phyloP scores from a whole-genome alignment of 495 filamentous ascomycete genomes.

The Aspergillus biplanus region DNA sequence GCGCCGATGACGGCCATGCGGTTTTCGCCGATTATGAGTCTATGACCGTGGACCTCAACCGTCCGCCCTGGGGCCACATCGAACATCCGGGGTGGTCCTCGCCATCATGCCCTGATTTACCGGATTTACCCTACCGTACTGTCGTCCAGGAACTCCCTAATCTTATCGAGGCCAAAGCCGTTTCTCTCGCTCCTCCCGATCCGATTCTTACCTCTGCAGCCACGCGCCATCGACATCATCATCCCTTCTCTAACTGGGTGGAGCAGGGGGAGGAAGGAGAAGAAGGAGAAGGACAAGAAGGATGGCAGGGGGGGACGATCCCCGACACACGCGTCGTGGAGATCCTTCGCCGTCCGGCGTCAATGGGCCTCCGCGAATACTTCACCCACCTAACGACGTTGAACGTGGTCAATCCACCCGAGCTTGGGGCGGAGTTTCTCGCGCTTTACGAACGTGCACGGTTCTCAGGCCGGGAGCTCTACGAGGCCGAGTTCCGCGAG shows the following conservation, averaged over 20 bases:
- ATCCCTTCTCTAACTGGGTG: background rate
- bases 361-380: conserved; percentile 83
- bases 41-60: conserved; percentile 40
- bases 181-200: conserved; percentile 76
- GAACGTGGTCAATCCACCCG: conserved; percentile 62
- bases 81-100: conserved; percentile 90
- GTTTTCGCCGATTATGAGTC: conserved; percentile 33
- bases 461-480: conserved; percentile 65
- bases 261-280: background rate
- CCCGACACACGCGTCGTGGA: conserved; percentile 68
- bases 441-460: conserved; percentile 79
- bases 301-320: conserved; percentile 27
- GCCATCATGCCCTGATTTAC: conserved; percentile 70
- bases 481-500: conserved; percentile 71
- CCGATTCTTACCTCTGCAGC: conserved; percentile 31
- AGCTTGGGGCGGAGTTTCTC: conserved; percentile 66
- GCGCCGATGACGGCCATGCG: conserved; percentile 24
- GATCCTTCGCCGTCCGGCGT: conserved; percentile 67
- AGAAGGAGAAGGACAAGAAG: conserved; percentile 17
- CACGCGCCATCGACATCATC: conserved; percentile 25
- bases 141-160: conserved; percentile 89
- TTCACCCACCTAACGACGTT: conserved; percentile 69
- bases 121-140: conserved; percentile 75
- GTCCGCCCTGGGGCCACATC: conserved; percentile 76
- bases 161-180: conserved; percentile 90